A percentile compares a stretch with the other conserved stretches of the same genome.
phyloP scores from a whole-genome alignment of 495 filamentous ascomycete genomes.

The Extremus antarcticus region DNA sequence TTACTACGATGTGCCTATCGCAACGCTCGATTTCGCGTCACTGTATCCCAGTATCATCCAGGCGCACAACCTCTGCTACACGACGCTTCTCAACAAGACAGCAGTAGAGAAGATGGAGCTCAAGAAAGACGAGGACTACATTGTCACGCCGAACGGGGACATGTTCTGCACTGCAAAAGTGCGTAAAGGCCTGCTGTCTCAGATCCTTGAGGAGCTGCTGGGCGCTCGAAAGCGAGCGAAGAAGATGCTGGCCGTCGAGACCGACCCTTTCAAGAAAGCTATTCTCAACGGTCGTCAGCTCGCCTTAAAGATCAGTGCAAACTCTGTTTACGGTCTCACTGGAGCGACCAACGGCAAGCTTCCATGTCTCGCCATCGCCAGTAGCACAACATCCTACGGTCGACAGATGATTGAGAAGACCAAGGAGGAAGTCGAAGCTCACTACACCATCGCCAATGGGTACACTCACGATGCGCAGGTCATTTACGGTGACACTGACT shows the following conservation, averaged over 20 bases:
- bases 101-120: conserved; percentile 60
- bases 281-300: conserved; percentile 96
- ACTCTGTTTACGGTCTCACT: conserved; percentile 95
- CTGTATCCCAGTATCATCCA: conserved; percentile 99
- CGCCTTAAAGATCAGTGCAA: conserved; percentile 92
- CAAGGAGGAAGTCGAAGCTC: conserved; percentile 78
- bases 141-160: conserved; percentile 87
- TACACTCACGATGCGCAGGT: conserved; percentile 90
- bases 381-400: conserved; percentile 89
- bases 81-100: conserved; percentile 77
- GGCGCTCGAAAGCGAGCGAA: conserved; percentile 86
- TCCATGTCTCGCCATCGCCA: conserved; percentile 88
- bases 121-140: conserved; percentile 85
- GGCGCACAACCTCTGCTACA: conserved; percentile 98
- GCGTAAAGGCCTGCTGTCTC: conserved; percentile 82
- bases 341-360: conserved; percentile 93
- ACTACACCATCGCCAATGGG: conserved; percentile 85
- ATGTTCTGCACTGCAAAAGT: conserved; percentile 81
- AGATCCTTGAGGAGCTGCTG: conserved; percentile 90
- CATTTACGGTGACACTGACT: conserved; percentile 98
- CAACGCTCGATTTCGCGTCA: conserved; percentile 96
- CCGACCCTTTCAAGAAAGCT: conserved; percentile 92
- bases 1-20: conserved; percentile 88
- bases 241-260: conserved; percentile 80
- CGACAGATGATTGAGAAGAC: conserved; percentile 98